These are phyloP conservation scores for Onygenales sp. DNA, from an alignment of 2,329 filamentous ascomycete species.

Conservation along the genomic window DNA sequence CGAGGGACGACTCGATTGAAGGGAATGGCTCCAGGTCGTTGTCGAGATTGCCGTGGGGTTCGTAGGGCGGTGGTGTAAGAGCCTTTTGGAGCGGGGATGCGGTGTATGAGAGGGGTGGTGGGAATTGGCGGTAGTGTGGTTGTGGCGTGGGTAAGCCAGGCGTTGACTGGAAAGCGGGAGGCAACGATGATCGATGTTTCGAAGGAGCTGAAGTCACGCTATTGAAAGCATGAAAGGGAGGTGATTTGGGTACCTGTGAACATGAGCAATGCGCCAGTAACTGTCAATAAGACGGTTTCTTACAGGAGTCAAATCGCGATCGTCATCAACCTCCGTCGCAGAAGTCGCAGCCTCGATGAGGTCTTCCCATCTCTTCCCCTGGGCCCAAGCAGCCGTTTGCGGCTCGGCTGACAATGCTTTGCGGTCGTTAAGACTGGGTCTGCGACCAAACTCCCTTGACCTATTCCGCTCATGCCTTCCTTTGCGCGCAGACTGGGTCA, in stretches of 20 bases:
- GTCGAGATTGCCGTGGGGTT: constrained; percentile 35
- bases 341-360: constrained; percentile 90
- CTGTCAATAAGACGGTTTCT: constrained; percentile 27
- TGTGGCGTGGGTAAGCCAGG: constrained; percentile 29
- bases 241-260: constrained; percentile 28
- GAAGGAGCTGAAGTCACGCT: constrained; percentile 30
- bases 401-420: constrained; percentile 86
- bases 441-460: constrained; percentile 65
- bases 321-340: constrained; percentile 81
- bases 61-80: constrained; percentile 70
- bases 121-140: constrained; percentile 34
- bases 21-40: constrained; percentile 72
- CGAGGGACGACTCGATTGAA: constrained; percentile 74
- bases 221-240: constrained; percentile 29
- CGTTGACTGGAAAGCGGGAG: constrained; percentile 47
- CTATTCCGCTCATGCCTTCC: constrained; percentile 71
- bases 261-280: not conserved
- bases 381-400: constrained; percentile 57
- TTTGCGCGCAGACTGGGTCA: constrained; percentile 63
- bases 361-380: constrained; percentile 92
- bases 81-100: constrained; percentile 86
- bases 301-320: constrained; percentile 77
- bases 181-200: constrained; percentile 51
- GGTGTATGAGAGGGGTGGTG: constrained; percentile 50
- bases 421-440: constrained; percentile 63